phyloP scores from a whole-genome alignment of 208 protist genomes.

The Acanthamoeba rhysodes region DNA sequence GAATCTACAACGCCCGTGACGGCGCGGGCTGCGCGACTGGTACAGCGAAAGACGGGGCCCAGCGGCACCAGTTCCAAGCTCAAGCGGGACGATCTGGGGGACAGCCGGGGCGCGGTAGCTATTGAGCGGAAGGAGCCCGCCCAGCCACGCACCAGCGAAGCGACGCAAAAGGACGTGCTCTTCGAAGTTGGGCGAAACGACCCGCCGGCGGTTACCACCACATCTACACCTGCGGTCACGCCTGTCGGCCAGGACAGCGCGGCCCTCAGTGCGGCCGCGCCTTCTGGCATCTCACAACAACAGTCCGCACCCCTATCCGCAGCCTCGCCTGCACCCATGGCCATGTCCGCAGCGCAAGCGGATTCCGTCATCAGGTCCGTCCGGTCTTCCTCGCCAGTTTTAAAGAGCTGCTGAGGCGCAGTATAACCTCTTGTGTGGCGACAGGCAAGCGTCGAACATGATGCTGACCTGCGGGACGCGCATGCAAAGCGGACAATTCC shows the following conservation, averaged over 20 bases:
- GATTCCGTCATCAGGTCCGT: background rate
- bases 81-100: background rate
- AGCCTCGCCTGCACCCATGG: background rate
- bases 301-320: background rate
- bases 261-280: background rate
- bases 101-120: background rate
- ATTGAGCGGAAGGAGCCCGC: background rate
- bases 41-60: background rate
- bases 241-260: background rate
- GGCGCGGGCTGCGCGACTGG: background rate
- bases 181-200: background rate
- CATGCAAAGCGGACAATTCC: conserved; percentile 62
- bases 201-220: background rate
- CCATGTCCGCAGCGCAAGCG: background rate
- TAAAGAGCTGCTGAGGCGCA: background rate
- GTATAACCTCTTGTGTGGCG: background rate
- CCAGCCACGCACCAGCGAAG: background rate
- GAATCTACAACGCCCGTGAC: background rate
- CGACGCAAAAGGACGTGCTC: background rate
- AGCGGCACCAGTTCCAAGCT: background rate
- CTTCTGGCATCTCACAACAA: background rate
- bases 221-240: background rate
- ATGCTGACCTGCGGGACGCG: conserved; percentile 16
- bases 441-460: conserved; percentile 46
- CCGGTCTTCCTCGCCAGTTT: background rate